Conservation (phyloP, 306 rosid species). For the Trifolium pratense region DNA sequence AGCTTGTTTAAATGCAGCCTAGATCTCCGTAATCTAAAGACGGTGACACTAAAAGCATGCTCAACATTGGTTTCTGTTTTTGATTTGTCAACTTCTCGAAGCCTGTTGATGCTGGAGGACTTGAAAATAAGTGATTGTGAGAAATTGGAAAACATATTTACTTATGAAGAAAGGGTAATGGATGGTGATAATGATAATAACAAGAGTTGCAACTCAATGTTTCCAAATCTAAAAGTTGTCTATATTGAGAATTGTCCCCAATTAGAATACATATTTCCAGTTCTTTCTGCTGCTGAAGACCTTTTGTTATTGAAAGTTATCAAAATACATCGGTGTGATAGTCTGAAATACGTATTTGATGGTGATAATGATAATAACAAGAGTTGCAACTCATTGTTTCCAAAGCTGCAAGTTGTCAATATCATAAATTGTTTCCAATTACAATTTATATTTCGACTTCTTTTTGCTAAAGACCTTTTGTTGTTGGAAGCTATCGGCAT, state of each 20-base stretch:
- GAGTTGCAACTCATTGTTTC: too few relatives aligned
- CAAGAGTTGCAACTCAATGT: not conserved
- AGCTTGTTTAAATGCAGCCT: not conserved
- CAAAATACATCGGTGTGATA: not conserved
- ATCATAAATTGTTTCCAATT: too few relatives aligned
- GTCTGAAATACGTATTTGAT: constrained; percentile 3
- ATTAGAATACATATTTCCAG: not conserved
- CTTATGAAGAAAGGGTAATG: too few relatives aligned
- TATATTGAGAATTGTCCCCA: accelerated
- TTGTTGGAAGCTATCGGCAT: too few relatives aligned
- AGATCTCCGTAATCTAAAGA: not conserved
- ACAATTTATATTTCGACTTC: too few relatives aligned
- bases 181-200: not conserved
- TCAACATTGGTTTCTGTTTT: not conserved
- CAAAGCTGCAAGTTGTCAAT: too few relatives aligned
- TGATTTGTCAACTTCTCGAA: not conserved
- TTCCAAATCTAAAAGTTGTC: not conserved
- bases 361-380: too few relatives aligned
- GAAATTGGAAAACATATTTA: not conserved
- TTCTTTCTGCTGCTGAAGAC: not conserved
- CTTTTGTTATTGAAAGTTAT: not conserved
- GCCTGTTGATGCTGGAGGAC: not conserved
- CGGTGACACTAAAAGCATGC: accelerated
- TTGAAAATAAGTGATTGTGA: not conserved
- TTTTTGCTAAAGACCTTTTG: too few relatives aligned